Percentiles rank a stretch among this genome's conserved stretches.
Conservation (phyloP, 805 yeast genomes). For the Candida manassasensis region DNA sequence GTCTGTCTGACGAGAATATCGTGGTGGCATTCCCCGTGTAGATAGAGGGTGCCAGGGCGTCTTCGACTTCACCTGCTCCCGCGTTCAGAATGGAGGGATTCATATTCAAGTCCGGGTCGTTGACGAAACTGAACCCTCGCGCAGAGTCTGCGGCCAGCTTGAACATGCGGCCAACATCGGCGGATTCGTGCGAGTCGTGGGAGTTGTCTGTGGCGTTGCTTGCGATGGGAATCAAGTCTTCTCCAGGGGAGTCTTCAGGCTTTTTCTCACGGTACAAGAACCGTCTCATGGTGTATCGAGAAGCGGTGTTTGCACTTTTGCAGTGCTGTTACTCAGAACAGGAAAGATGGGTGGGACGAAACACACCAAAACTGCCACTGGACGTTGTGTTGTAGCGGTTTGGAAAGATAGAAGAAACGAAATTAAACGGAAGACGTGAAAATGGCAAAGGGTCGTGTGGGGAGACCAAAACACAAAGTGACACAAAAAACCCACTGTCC, state of each 20-base stretch:
- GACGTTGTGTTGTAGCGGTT: no score
- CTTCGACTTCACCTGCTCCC: slow-evolving; percentile 7
- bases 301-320: no score
- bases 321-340: no score
- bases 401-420: no score
- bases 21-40: slow-evolving; percentile 24
- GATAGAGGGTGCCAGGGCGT: slow-evolving; percentile 22
- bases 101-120: slow-evolving; percentile 29
- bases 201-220: slow-evolving; percentile 18
- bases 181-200: slow-evolving; percentile 24
- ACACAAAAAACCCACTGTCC: no score
- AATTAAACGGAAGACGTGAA: no score
- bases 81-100: slow-evolving; percentile 31
- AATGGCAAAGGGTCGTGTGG: no score
- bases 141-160: slow-evolving; percentile 8
- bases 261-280: slow-evolving; percentile 1
- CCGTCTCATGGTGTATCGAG: slow-evolving; percentile 3
- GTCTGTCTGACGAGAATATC: slow-evolving; percentile 31
- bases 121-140: slow-evolving; percentile 15
- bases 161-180: slow-evolving; percentile 32
- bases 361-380: no score
- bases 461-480: no score
- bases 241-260: neutral
- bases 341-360: no score
- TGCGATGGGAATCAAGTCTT: slow-evolving; percentile 6